Percentiles rank a stretch among this genome's conserved stretches.
These are phyloP conservation scores for Aotearoamyces nothofagi DNA, from an alignment of 2,329 filamentous ascomycete genomes.

Conservation along the genomic window DNA sequence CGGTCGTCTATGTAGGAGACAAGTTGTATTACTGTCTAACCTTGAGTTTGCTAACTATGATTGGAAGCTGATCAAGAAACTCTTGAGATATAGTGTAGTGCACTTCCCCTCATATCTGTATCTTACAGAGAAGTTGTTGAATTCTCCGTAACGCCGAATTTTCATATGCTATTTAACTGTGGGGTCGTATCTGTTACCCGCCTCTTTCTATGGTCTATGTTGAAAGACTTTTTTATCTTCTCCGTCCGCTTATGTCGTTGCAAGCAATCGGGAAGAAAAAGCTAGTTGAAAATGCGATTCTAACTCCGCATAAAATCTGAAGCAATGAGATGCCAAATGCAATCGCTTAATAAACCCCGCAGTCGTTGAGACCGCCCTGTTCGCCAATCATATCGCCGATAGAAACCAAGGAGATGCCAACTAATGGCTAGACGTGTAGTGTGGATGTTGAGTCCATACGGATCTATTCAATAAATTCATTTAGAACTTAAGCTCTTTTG, in stretches of 20 bases:
- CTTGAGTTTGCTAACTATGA: too few species aligned
- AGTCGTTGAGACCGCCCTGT: conserved; percentile 19
- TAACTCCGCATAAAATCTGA: too few species aligned
- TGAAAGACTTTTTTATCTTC: conserved; percentile 22
- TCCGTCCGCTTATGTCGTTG: too few species aligned
- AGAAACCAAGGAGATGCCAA: conserved; percentile 14
- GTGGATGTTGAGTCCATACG: conserved; percentile 21
- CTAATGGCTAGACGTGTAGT: too few species aligned
- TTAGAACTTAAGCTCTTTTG: conserved; percentile 88
- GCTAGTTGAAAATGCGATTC: conserved; percentile 5
- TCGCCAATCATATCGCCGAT: conserved; percentile 19
- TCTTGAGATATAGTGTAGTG: too few species aligned
- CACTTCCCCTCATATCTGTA: too few species aligned
- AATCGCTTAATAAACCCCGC: conserved; percentile 11
- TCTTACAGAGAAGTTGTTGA: conserved; percentile 21
- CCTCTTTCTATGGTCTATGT: conserved; percentile 21
- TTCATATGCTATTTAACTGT: conserved; percentile 15
- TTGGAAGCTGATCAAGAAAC: too few species aligned
- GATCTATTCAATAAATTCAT: conserved; percentile 11
- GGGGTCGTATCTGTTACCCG: conserved; percentile 6
- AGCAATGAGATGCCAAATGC: too few species aligned
- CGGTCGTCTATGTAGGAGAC: too few species aligned
- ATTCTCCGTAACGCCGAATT: conserved; percentile 21
- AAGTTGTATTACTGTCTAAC: too few species aligned
- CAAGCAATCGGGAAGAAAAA: too few species aligned